Percentiles rank a stretch among this genome's conserved stretches.
Conservation (phyloP, 345 rosid species). For the Eucalyptus pumila region DNA sequence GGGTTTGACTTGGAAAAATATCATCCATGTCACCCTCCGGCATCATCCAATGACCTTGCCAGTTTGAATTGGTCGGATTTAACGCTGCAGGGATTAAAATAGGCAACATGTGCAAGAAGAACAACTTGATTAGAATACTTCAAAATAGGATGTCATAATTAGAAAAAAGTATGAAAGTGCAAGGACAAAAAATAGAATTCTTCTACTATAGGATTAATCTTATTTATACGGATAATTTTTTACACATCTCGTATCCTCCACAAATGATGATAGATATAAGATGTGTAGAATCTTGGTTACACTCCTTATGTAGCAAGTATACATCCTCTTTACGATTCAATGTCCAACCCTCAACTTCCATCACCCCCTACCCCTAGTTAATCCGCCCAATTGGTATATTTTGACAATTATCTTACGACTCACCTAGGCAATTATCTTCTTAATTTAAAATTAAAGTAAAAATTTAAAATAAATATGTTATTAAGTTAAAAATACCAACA, state of each 20-base stretch:
- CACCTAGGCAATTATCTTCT: background rate
- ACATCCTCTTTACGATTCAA: background rate
- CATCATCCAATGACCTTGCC: background rate
- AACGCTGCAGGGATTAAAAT: background rate
- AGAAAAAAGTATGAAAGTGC: background rate
- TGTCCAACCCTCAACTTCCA: background rate
- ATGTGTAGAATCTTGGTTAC: background rate
- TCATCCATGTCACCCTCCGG: background rate
- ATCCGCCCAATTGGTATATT: background rate
- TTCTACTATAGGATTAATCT: background rate
- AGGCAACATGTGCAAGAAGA: background rate
- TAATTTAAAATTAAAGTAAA: background rate
- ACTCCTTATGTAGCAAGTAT: background rate
- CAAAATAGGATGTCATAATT: background rate
- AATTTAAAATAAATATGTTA: background rate
- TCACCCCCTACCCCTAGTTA: rapidly evolving
- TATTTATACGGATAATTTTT: background rate
- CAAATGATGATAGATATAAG: background rate
- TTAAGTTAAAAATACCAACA: background rate
- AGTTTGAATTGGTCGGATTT: background rate
- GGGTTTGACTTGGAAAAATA: background rate
- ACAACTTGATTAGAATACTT: background rate
- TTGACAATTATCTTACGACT: background rate
- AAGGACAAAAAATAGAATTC: background rate
- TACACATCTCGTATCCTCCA: background rate